Evolutionary conservation across 1,139 yeast genomes (phyloP).

Genomic region (Zygoascus hellenicus): DNA sequence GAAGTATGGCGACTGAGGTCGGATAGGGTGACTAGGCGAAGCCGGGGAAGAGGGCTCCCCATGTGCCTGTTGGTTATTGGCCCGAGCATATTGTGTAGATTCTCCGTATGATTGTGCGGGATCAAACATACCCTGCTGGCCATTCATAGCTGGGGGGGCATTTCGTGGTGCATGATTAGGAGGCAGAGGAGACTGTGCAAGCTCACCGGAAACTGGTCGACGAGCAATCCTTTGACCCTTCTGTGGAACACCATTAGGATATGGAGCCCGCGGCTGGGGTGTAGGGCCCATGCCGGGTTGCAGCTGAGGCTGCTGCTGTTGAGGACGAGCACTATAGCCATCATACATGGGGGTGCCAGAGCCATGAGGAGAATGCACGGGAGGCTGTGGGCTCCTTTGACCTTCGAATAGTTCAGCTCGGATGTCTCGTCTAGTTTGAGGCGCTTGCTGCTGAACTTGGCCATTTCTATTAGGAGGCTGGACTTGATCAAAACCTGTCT

Average conservation of each 20-base stretch:
- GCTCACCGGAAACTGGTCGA: conserved; percentile 20
- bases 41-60: conserved; percentile 11
- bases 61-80: background rate
- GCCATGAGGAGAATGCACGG: conserved; percentile 1
- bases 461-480: background rate
- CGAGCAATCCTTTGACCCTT: conserved; percentile 11
- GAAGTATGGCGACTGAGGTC: conserved; percentile 12
- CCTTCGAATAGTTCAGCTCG: conserved; percentile 7
- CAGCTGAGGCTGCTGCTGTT: background rate
- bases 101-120: background rate
- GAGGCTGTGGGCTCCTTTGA: background rate
- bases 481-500: conserved; percentile 2
- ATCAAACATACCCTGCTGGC: conserved; percentile 7
- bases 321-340: background rate
- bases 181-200: conserved; percentile 3
- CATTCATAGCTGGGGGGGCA: conserved; percentile 1
- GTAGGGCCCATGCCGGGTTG: conserved; percentile 1
- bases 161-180: background rate
- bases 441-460: conserved; percentile 3
- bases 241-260: background rate
- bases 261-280: conserved; percentile 11
- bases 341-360: background rate
- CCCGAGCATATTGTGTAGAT: background rate
- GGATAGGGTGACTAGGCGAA: conserved; percentile 10
- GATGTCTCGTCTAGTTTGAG: conserved; percentile 10